phyloP scores from a whole-genome alignment of 208 protist species.

The Trypanosoma conorhini region DNA sequence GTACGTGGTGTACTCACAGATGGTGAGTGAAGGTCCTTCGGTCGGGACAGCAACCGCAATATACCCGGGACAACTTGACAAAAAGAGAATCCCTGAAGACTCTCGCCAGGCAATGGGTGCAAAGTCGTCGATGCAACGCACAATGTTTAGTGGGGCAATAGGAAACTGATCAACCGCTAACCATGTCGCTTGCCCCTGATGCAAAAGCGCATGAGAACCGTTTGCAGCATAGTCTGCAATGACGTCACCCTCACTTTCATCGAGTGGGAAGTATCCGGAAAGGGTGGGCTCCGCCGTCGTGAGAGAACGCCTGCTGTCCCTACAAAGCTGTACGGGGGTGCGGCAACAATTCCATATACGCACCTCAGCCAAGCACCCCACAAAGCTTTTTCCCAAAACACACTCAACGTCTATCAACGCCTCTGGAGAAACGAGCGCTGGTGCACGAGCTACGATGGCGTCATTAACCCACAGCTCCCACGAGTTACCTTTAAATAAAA shows the following conservation, averaged over 20 bases:
- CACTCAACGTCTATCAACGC: slow-evolving; percentile 65
- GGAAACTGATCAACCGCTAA: slow-evolving; percentile 52
- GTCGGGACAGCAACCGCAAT: slow-evolving; percentile 30
- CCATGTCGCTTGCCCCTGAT: slow-evolving; percentile 52
- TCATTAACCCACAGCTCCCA: slow-evolving; percentile 87
- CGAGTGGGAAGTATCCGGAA: slow-evolving; percentile 78
- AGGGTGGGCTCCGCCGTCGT: slow-evolving; percentile 54
- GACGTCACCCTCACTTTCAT: slow-evolving; percentile 75
- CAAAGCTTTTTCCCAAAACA: slow-evolving; percentile 71
- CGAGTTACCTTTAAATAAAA: slow-evolving; percentile 81
- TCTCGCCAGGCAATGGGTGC: slow-evolving; percentile 63
- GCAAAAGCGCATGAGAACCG: slow-evolving; percentile 60
- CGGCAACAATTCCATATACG: slow-evolving; percentile 77
- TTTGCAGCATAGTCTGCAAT: slow-evolving; percentile 67
- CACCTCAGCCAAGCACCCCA: slow-evolving; percentile 81
- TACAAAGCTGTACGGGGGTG: slow-evolving; percentile 52
- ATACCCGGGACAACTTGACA: slow-evolving; percentile 54
- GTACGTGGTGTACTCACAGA: slow-evolving; percentile 60
- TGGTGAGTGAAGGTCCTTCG: slow-evolving; percentile 48
- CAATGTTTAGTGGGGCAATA: slow-evolving; percentile 25
- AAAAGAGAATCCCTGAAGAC: slow-evolving; percentile 52
- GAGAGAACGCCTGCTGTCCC: slow-evolving; percentile 68
- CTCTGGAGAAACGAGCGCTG: slow-evolving; percentile 57
- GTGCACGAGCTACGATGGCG: slow-evolving; percentile 40
- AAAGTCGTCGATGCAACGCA: slow-evolving; percentile 64